Conservation (phyloP, 495 filamentous ascomycete genomes). For the Margaritispora aquatica region DNA sequence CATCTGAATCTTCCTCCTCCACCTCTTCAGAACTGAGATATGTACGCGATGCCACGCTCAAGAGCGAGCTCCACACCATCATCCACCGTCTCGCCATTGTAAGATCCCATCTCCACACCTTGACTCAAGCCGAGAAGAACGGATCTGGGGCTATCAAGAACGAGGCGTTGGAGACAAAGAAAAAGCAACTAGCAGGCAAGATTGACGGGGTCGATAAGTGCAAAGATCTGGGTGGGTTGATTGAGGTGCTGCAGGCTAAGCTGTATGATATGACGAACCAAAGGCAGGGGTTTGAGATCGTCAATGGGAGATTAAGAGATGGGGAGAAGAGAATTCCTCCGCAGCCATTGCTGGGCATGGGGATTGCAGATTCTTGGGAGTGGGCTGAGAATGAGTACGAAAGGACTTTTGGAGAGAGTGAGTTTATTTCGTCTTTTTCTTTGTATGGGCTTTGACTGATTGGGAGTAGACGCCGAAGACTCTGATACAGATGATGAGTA, state of each 20-base stretch:
- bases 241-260: neutral
- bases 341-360: too few species aligned
- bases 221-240: neutral
- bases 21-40: neutral
- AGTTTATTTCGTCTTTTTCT: neutral
- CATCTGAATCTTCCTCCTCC: too few species aligned
- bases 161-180: neutral
- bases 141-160: neutral
- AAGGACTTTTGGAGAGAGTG: neutral
- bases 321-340: neutral
- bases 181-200: neutral
- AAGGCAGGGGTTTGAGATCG: neutral
- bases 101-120: neutral
- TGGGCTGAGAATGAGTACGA: neutral
- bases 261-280: neutral
- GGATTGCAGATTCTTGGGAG: neutral
- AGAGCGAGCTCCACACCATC: neutral
- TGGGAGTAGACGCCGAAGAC: neutral
- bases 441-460: neutral
- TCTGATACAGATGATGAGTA: neutral
- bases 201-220: neutral
- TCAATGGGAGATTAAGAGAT: neutral
- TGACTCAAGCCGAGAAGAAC: neutral
- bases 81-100: neutral
- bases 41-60: neutral